Percentiles rank a stretch among this genome's conserved stretches.
Evolutionary conservation across 768 basidiomycete species (phyloP).

Genomic region (Kwoniella shandongensis): DNA sequence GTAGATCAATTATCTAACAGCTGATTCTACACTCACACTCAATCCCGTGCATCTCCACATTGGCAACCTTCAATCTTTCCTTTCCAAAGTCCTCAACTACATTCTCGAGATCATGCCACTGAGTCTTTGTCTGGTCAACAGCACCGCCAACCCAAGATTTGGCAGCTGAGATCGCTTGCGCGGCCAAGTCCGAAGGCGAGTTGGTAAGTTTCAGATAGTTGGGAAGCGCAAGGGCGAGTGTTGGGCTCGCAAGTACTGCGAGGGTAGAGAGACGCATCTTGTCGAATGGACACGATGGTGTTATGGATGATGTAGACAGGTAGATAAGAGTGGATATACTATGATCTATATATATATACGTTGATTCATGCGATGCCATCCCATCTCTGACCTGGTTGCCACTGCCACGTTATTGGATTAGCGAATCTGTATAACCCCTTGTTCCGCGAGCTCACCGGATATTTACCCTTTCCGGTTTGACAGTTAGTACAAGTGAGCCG

Average conservation of each 20-base stretch:
- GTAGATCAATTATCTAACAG: background rate
- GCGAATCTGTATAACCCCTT: too few relatives aligned
- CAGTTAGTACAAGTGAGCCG: too few relatives aligned
- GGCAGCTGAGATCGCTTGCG: constrained; percentile 40
- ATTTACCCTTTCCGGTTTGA: too few relatives aligned
- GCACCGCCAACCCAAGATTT: constrained; percentile 32
- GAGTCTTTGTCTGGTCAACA: constrained; percentile 15
- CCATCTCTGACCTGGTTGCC: too few relatives aligned
- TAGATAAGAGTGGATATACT: too few relatives aligned
- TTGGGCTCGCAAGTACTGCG: constrained; percentile 16
- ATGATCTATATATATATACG: too few relatives aligned
- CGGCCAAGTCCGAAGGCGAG: constrained; percentile 35
- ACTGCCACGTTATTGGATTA: too few relatives aligned
- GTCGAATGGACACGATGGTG: too few relatives aligned
- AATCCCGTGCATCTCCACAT: constrained; percentile 31
- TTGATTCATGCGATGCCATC: too few relatives aligned
- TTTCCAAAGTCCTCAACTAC: constrained; percentile 5
- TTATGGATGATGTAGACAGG: too few relatives aligned
- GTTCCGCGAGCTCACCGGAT: too few relatives aligned
- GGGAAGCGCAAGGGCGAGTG: constrained; percentile 25
- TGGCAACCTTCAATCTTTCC: constrained; percentile 26
- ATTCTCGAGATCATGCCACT: constrained; percentile 31
- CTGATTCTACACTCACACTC: constrained; percentile 34
- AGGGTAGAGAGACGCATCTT: constrained; percentile 17
- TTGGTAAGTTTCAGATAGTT: constrained; percentile 20